Percentiles rank a stretch among this genome's conserved stretches.
phyloP scores from a whole-genome alignment of 208 protist species.

The Acanthamoeba triangularis region DNA sequence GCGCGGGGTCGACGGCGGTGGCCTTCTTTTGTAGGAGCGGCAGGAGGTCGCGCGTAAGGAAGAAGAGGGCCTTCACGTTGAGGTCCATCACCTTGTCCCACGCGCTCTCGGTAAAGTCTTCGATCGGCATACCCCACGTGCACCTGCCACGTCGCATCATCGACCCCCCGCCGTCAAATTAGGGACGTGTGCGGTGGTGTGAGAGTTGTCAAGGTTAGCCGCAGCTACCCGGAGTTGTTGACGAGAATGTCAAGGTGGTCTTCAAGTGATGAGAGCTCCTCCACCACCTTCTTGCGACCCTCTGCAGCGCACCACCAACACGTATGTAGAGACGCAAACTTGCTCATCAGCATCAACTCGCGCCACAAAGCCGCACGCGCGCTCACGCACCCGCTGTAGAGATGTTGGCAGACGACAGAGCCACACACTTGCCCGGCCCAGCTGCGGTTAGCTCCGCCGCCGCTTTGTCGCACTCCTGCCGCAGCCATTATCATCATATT shows the following conservation, averaged over 20 bases:
- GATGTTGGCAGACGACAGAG: constrained; percentile 60
- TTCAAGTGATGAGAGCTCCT: constrained; percentile 66
- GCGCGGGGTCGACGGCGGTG: constrained; percentile 26
- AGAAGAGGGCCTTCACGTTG: constrained; percentile 80
- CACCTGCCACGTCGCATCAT: constrained; percentile 40
- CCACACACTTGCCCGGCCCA: constrained; percentile 75
- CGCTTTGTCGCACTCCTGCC: constrained; percentile 21
- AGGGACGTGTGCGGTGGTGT: background rate
- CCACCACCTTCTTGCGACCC: constrained; percentile 57
- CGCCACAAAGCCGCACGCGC: background rate
- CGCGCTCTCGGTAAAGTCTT: constrained; percentile 77
- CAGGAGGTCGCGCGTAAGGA: constrained; percentile 68
- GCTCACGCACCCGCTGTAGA: background rate
- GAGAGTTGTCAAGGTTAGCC: no score
- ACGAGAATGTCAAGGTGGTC: constrained; percentile 75
- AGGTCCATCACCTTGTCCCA: constrained; percentile 83
- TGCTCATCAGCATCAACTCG: background rate
- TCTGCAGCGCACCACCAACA: background rate
- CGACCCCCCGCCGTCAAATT: background rate
- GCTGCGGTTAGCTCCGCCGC: background rate
- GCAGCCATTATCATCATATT: background rate
- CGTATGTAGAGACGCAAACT: background rate
- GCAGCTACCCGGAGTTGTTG: constrained; percentile 37
- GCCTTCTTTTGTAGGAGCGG: constrained; percentile 71
- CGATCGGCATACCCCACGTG: constrained; percentile 79